Base-by-base conservation (phyloP, 1,139 yeast species). In the Hyphopichia pseudoburtonii region DNA sequence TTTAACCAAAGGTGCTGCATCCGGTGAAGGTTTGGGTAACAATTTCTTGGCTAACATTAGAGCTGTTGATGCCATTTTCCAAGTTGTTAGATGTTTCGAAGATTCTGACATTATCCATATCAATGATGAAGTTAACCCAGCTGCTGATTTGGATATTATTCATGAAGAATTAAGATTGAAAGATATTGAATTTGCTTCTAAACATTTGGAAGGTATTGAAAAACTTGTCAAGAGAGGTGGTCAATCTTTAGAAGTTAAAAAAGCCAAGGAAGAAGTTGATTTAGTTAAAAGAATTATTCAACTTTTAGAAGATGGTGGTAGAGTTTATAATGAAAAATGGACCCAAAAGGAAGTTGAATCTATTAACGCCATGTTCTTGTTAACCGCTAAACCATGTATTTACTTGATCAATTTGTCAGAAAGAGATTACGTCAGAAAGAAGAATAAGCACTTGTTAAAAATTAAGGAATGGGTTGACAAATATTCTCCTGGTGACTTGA, bases 11-110 rank as follows among this genome's bases (percentile, higher is more conserved):
- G 97, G 98, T 64, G 98, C 98, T 35, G 83, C 89, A 46, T 83
- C 89, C 38, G 98, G 98, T 70, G 98, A 92, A 68, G 98, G 98
- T 61, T 80, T 92, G 52, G 98, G 98, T 64, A 94, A 92, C 66
- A 95, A 95, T 51, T 92, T 92, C 80, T 82, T 92, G 74, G 86
- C 97, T 51, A 92, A 92, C 67, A 92, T 92, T 56, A 82, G 98
- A 69, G 95, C 98, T 36, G 98, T 92, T 46, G 98, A 92, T 76
- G 96, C 97, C 48, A 82, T 92, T 57, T 92, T 86, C 75, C 98
- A 94, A 70, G 96, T 92, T 51, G 97, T 92, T 41, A 85, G 99
- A 75, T 86, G 95, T 70, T 92, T 92, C 57, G 98, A 92, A 61
- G 98, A 92, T 65, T 94, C 97, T 37, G 99, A 92, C 57, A 92